Percentiles rank a stretch among this genome's conserved stretches.
These are phyloP conservation scores for Aspergillus sp. DNA, from an alignment of 2,329 filamentous ascomycete species.

Conservation along the genomic window DNA sequence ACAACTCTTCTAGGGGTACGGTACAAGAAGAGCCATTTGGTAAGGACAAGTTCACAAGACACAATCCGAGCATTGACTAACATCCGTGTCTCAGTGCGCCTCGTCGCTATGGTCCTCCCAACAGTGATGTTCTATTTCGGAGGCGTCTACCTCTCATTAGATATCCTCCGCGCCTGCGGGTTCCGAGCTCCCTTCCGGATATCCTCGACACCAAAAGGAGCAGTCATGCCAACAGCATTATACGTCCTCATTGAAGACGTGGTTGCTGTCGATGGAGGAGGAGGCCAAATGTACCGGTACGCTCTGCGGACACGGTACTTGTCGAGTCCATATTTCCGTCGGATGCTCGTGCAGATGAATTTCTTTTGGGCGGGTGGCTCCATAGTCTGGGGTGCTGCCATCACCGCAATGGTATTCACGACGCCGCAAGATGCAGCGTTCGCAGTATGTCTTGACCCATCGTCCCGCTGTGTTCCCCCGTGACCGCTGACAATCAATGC, in stretches of 20 bases:
- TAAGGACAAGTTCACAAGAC: constrained; percentile 22
- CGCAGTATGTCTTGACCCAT: constrained; percentile 31
- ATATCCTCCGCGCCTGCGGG: constrained; percentile 43
- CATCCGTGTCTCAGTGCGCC: constrained; percentile 31
- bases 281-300: constrained; percentile 55
- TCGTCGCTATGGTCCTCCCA: constrained; percentile 46
- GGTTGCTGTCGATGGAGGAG: constrained; percentile 65
- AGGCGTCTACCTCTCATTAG: constrained; percentile 41
- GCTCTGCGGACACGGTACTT: constrained; percentile 54
- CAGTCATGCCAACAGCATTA: constrained; percentile 57
- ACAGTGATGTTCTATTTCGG: constrained; percentile 50
- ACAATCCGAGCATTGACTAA: neutral
- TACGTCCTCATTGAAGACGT: constrained; percentile 69
- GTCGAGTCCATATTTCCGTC: constrained; percentile 55
- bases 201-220: constrained; percentile 62
- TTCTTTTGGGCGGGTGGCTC: constrained; percentile 58
- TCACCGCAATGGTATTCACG: constrained; percentile 52
- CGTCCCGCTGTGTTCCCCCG: neutral
- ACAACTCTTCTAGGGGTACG: constrained; percentile 35
- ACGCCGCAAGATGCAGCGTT: constrained; percentile 51
- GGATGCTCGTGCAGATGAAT: constrained; percentile 56
- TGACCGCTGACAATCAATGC: constrained; percentile 1
- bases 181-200: constrained; percentile 60
- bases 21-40: constrained; percentile 41
- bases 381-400: constrained; percentile 47